phyloP scores from a whole-genome alignment of 805 yeast species.

The Pichia ethanolica region DNA sequence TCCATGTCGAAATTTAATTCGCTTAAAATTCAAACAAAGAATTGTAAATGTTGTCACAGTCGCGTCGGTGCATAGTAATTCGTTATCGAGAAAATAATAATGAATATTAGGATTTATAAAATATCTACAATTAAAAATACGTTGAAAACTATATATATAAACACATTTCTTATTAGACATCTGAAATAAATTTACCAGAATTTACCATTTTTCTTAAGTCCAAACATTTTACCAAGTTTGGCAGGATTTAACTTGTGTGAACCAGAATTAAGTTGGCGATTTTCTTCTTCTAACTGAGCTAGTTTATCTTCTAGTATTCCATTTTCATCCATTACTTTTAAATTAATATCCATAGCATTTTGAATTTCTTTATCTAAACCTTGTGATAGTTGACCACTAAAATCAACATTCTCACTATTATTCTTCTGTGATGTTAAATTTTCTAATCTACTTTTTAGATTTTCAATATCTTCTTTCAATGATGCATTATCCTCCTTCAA shows the following conservation, averaged over 20 bases:
- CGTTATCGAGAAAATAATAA: too few relatives aligned
- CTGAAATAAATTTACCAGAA: conserved; percentile 7
- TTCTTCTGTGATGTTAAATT: conserved; percentile 21
- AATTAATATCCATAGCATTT: conserved; percentile 51
- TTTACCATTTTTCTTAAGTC: conserved; percentile 9
- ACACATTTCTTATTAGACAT: too few relatives aligned
- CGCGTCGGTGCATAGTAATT: background rate
- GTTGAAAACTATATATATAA: background rate
- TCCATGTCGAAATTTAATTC: too few relatives aligned
- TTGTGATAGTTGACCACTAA: conserved; percentile 24
- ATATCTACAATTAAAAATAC: too few relatives aligned
- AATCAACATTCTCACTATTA: conserved; percentile 17
- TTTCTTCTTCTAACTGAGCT: conserved; percentile 31
- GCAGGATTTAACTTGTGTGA: conserved; percentile 3
- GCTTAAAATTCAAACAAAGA: too few relatives aligned
- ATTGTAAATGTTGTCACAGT: background rate
- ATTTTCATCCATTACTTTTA: conserved; percentile 61
- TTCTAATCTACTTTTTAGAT: conserved; percentile 36
- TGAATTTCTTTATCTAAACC: conserved; percentile 45
- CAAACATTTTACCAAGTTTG: conserved; percentile 11
- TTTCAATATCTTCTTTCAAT: conserved; percentile 40
- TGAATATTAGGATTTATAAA: background rate
- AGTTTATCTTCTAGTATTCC: conserved; percentile 48
- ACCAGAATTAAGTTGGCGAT: conserved; percentile 25
- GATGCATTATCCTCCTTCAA: conserved; percentile 68